Conservation (phyloP, 2,329 filamentous ascomycete genomes). For the Salinomyces thailandicus region DNA sequence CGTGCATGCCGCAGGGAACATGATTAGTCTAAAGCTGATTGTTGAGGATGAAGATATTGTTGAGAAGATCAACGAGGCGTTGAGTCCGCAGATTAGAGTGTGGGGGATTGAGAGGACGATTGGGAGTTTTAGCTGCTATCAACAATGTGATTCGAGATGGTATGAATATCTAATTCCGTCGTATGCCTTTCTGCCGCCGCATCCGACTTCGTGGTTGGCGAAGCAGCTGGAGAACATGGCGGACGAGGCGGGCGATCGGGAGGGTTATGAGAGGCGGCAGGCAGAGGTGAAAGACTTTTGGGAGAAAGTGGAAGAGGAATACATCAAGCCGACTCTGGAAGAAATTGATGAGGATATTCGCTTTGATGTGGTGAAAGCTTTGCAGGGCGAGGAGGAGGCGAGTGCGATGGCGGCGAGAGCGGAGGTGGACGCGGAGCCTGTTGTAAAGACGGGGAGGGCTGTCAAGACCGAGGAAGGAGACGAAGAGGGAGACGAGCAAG, state of each 20-base stretch:
- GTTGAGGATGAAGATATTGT: constrained; percentile 83
- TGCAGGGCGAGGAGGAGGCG: constrained; percentile 38
- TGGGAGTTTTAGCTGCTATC: constrained; percentile 88
- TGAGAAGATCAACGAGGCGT: constrained; percentile 75
- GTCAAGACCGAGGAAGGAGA: constrained; percentile 6
- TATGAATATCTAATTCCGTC: constrained; percentile 97
- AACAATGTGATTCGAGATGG: constrained; percentile 86
- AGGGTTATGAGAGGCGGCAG: constrained; percentile 58
- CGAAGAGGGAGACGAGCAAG: constrained; percentile 2
- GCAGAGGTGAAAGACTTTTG: constrained; percentile 74
- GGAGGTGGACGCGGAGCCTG: constrained; percentile 28
- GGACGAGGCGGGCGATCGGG: constrained; percentile 60
- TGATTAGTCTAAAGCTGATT: constrained; percentile 91
- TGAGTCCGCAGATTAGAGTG: constrained; percentile 81
- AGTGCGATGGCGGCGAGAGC: constrained; percentile 21
- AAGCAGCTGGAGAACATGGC: constrained; percentile 72
- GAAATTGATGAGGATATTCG: constrained; percentile 53
- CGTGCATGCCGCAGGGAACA: constrained; percentile 89
- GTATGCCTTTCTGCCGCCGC: constrained; percentile 83
- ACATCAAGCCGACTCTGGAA: constrained; percentile 59
- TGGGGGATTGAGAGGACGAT: constrained; percentile 90
- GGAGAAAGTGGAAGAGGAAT: constrained; percentile 67
- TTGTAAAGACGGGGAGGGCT: constrained; percentile 14
- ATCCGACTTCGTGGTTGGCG: constrained; percentile 76
- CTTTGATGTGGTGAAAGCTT: constrained; percentile 50